Base-by-base conservation (phyloP, 495 filamentous ascomycete species). In the Trypethelium eluteriae region DNA sequence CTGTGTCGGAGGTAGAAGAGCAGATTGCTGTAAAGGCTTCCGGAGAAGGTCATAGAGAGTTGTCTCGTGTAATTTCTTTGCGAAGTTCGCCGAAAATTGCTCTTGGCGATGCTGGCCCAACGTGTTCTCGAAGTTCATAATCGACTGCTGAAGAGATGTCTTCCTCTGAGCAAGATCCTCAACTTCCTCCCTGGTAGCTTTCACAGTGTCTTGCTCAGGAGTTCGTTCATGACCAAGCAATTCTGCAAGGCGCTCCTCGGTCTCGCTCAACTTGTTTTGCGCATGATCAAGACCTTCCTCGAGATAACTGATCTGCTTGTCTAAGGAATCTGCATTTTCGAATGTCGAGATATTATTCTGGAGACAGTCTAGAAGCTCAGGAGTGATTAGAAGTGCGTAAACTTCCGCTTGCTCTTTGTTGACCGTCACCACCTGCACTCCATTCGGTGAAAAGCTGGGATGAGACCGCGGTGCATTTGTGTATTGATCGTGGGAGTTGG, bases 21-120 rank as follows among this genome's bases (percentile, higher is more conserved):
- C 53, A 14, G 53, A 34, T 59, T 59, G 53, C 25, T 36, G 53
- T 59, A 59, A 36, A 59, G 53, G 53, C 25, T 34, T 18, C 36
- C 14, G 53, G 36, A 59, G 18, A 36, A 59, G 53, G 5, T 36
- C 18, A 18, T 59, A 36, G 5, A 59, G 53, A 36, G 3, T 10
- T 32, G 2, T 3, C 18, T 59, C 53, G 18, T 59, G 53, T 6
- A 32, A 18, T 32, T 36, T 59, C 32, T 59, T 59, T 34, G 53
- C 53, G 36, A 59, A 59, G 4, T 34, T 59, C 14, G 53, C 53
- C 6, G 53, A 59, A 34, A 35, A 7, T 36, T 35, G 53, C 14
- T 36, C 53, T 59, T 35, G 18, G 7, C 36, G 3, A 59, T 9
- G 7, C 18, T 18, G 2, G 0, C 32, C 3, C 32, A 36, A 59